Percentiles rank a stretch among this genome's conserved stretches.
phyloP scores from a whole-genome alignment of 2,329 filamentous ascomycete genomes.

The Calonectria pauciramosa region DNA sequence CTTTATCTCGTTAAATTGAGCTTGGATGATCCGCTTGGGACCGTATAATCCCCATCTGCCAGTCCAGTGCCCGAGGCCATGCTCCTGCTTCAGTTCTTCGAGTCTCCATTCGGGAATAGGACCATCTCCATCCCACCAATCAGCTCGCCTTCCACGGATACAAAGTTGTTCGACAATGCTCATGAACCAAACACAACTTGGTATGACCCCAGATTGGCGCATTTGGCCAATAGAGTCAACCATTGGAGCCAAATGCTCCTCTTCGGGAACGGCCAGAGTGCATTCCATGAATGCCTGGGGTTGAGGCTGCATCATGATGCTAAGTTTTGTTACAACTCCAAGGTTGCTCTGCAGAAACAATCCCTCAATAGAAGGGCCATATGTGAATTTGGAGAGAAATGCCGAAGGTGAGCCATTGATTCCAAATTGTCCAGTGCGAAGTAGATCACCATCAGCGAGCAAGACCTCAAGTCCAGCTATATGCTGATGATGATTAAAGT shows the following conservation, averaged over 20 bases:
- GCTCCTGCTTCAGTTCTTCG: background rate
- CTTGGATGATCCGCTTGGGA: background rate
- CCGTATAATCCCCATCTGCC: background rate
- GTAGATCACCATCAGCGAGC: background rate
- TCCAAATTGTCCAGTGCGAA: background rate
- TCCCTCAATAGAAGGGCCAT: background rate
- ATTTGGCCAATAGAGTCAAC: background rate
- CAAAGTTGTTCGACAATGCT: background rate
- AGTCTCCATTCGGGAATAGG: background rate
- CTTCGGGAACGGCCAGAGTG: background rate
- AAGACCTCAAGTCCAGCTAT: background rate
- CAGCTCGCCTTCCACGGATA: background rate
- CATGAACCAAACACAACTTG: background rate
- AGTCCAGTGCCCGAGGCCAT: background rate
- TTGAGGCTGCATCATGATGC: background rate
- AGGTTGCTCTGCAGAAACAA: background rate
- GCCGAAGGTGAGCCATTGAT: background rate
- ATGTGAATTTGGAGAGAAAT: background rate
- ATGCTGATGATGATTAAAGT: background rate
- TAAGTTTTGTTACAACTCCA: background rate
- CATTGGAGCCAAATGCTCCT: background rate
- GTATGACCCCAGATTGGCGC: background rate
- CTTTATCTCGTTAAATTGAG: background rate
- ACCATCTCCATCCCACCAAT: background rate
- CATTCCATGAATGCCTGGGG: background rate